Evolutionary conservation across 768 basidiomycete genomes (phyloP).

Genomic region (Myochromella boudieri): DNA sequence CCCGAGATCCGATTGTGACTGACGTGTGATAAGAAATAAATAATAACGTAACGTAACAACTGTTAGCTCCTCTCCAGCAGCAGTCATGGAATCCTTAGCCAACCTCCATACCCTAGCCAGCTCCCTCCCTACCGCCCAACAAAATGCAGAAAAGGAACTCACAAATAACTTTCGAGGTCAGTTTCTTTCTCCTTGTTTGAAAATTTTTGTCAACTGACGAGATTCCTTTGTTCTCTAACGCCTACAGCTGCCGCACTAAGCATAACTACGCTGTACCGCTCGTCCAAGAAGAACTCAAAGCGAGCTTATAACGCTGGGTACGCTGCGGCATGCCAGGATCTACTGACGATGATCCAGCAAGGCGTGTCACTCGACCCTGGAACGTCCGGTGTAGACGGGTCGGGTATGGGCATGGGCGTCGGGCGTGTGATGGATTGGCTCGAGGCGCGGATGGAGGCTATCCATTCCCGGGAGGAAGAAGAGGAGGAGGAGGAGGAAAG

Average conservation of each 20-base stretch:
- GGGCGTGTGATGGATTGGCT: slow-evolving; percentile 84
- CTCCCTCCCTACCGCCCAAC: slow-evolving; percentile 70
- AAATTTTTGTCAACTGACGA: slow-evolving; percentile 20
- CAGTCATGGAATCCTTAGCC: slow-evolving; percentile 79
- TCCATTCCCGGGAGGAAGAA: slow-evolving; percentile 73
- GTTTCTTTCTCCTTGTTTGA: not conserved
- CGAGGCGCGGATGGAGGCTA: slow-evolving; percentile 77
- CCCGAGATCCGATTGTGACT: not conserved
- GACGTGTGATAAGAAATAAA: no score
- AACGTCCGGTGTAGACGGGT: slow-evolving; percentile 44
- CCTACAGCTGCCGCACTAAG: slow-evolving; percentile 78
- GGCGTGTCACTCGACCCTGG: slow-evolving; percentile 61
- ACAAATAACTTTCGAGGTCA: slow-evolving; percentile 81
- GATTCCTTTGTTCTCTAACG: slow-evolving; percentile 11
- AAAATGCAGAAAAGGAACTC: slow-evolving; percentile 80
- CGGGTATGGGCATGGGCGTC: slow-evolving; percentile 66
- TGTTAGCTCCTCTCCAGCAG: slow-evolving; percentile 11
- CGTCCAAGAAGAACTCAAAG: slow-evolving; percentile 74
- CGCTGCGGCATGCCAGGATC: slow-evolving; percentile 75
- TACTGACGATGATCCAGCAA: slow-evolving; percentile 80
- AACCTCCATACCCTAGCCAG: slow-evolving; percentile 77
- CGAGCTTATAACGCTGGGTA: slow-evolving; percentile 82
- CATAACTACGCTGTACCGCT: slow-evolving; percentile 83
- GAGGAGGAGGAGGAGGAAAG: slow-evolving; percentile 81
- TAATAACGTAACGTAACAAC: no score